A percentile compares a stretch with the other conserved stretches of the same genome.
Conservation (phyloP, 2,329 filamentous ascomycete genomes). For the Claviceps cyperi region DNA sequence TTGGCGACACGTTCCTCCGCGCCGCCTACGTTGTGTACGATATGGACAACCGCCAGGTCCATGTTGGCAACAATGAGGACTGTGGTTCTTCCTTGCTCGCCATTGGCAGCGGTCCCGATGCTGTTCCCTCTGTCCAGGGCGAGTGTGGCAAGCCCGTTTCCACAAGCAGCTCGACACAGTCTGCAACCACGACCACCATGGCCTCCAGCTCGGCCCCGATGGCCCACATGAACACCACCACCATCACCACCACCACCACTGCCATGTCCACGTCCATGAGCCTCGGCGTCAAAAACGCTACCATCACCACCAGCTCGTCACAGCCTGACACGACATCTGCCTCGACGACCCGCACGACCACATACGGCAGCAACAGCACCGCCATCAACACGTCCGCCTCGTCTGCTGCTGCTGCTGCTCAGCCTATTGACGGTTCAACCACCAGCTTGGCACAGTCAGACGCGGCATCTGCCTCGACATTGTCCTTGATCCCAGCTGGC, state of each 20-base stretch:
- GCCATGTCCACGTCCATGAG: too few relatives aligned
- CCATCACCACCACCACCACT: too few relatives aligned
- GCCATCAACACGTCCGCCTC: neutral
- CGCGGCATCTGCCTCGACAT: neutral
- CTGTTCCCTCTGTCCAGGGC: slow-evolving; percentile 18
- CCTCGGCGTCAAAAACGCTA: neutral
- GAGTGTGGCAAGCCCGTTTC: slow-evolving; percentile 14
- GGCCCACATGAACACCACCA: too few relatives aligned
- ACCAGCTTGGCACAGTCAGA: too few relatives aligned
- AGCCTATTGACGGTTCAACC: neutral
- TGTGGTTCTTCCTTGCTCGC: slow-evolving; percentile 24
- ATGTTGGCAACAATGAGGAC: slow-evolving; percentile 22
- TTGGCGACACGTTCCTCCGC: slow-evolving; percentile 31
- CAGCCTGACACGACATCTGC: neutral
- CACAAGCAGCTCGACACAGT: slow-evolving; percentile 3
- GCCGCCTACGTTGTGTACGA: slow-evolving; percentile 30
- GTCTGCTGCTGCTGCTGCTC: neutral
- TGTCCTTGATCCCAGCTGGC: neutral
- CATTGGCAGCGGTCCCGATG: slow-evolving; percentile 24
- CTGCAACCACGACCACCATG: neutral
- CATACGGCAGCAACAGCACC: neutral
- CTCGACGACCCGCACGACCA: neutral
- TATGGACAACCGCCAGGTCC: slow-evolving; percentile 24
- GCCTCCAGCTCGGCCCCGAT: neutral
- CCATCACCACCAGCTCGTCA: neutral